These are phyloP conservation scores for Sclerotinia nivalis DNA, from an alignment of 2,329 filamentous ascomycete genomes.

Conservation along the genomic window DNA sequence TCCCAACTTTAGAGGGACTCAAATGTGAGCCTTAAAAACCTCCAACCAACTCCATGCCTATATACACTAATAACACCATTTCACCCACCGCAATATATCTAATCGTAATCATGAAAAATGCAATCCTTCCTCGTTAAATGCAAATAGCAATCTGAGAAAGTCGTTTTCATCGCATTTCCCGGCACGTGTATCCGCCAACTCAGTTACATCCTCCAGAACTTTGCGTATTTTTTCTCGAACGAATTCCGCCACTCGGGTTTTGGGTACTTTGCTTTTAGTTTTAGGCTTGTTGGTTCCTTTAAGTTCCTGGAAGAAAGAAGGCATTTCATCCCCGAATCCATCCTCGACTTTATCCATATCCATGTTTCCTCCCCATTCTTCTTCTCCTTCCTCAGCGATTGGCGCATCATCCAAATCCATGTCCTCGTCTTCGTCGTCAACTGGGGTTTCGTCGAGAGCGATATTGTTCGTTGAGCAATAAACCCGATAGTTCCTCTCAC, in stretches of 20 bases:
- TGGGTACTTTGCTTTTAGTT: slow-evolving; percentile 68
- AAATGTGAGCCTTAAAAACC: background rate
- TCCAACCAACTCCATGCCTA: slow-evolving; percentile 33
- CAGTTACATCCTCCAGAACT: slow-evolving; percentile 78
- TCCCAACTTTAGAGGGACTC: background rate
- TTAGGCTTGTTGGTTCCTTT: slow-evolving; percentile 56
- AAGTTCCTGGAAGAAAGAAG: slow-evolving; percentile 77
- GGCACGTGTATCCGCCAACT: slow-evolving; percentile 76
- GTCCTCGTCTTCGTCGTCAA: slow-evolving; percentile 46
- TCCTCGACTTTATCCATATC: slow-evolving; percentile 50
- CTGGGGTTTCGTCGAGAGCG: slow-evolving; percentile 66
- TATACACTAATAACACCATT: slow-evolving; percentile 16
- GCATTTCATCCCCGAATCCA: slow-evolving; percentile 63
- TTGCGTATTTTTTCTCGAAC: slow-evolving; percentile 85
- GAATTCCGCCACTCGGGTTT: slow-evolving; percentile 76
- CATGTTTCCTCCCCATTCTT: slow-evolving; percentile 54
- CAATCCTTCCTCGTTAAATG: slow-evolving; percentile 89
- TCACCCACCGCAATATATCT: slow-evolving; percentile 25
- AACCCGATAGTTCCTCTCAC: slow-evolving; percentile 85
- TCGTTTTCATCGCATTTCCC: slow-evolving; percentile 91
- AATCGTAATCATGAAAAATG: slow-evolving; percentile 61
- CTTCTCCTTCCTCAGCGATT: slow-evolving; percentile 48
- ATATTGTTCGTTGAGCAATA: slow-evolving; percentile 89
- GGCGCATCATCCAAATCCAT: slow-evolving; percentile 51
- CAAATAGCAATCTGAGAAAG: slow-evolving; percentile 76